Evolutionary conservation across 257 asterid species (phyloP), one percentile per base, ranked within the genome.

Genomic region (Marsdenia floribunda): DNA sequence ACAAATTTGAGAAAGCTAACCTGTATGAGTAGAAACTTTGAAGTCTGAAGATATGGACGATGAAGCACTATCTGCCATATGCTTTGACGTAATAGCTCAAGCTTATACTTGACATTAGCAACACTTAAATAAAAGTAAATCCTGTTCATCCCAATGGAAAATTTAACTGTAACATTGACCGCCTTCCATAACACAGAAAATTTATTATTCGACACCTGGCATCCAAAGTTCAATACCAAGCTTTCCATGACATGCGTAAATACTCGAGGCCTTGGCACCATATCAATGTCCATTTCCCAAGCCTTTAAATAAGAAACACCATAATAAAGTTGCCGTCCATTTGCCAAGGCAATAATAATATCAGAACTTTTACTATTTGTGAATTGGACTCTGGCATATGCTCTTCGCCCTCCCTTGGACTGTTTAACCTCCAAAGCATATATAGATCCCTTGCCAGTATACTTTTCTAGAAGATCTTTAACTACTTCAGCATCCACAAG

Each of bases 331-430:
- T 91, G 63, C 55, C 19, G 42, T 26, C 11, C 9, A 21, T 63
- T 35, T 79, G 77, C 93, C 91, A 88, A 11, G 89, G 81, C 78
- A 84, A 89, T 26, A 83, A 78, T 76, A 94, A 92, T 63, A 9
- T 83, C 85, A 1, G 89, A 93, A 44, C 68, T 46, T n/a, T 0
- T 26, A 73, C 26, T 50, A 33, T 70, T 26, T 15, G 64, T 75
- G 67, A 91, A 94, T 77, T 94, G 97, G 50, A 94, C 97, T 63
- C 33, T 85, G 6, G 97, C 97, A 64, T 76, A 87, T 68, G 96
- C 83, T 77, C 95, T 85, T 19, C 40, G 11, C 53, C 91, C 89
- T 5, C 46, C 38, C 78, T 78, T 87, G 71, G 77, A 37, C 37
- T 8, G 77, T 78, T 85, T 88, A 46, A 93, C 91, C 76, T 93